Conservation (phyloP, 768 basidiomycete species). For the Daedaleopsis nitida region DNA sequence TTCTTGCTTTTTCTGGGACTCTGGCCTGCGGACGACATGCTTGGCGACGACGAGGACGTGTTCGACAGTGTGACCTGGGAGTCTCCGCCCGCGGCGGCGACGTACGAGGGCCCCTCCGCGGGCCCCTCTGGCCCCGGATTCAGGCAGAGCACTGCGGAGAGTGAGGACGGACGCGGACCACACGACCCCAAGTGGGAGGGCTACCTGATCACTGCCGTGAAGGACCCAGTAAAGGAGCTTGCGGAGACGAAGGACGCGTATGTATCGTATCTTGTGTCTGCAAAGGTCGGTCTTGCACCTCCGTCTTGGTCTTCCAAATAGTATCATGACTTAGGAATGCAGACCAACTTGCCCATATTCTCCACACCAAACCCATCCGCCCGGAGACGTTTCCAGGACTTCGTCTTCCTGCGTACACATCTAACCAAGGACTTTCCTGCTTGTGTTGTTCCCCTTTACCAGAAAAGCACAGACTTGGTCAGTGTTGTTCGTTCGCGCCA, state of each 20-base stretch:
- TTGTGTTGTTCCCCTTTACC: constrained; percentile 98
- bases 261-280: constrained; percentile 90
- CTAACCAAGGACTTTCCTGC: constrained; percentile 92
- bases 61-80: constrained; percentile 95
- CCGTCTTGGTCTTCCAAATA: constrained; percentile 8
- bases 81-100: constrained; percentile 59
- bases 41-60: constrained; percentile 85
- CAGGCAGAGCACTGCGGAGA: constrained; percentile 74
- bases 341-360: constrained; percentile 94
- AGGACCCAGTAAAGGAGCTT: constrained; percentile 93
- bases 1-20: not conserved
- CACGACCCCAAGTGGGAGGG: constrained; percentile 92
- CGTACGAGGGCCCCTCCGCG: constrained; percentile 41
- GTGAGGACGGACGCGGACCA: constrained; percentile 63
- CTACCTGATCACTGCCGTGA: constrained; percentile 77
- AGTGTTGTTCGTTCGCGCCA: constrained; percentile 29
- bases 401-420: constrained; percentile 89
- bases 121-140: constrained; percentile 69
- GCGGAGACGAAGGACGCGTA: constrained; percentile 97
- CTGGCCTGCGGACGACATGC: constrained; percentile 46
- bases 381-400: constrained; percentile 94
- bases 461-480: constrained; percentile 95
- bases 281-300: constrained; percentile 59
- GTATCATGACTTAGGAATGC: constrained; percentile 5
- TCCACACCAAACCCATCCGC: constrained; percentile 71